Base-by-base conservation (phyloP, 2,329 filamentous ascomycete species). In the Aspergillus terreus region DNA sequence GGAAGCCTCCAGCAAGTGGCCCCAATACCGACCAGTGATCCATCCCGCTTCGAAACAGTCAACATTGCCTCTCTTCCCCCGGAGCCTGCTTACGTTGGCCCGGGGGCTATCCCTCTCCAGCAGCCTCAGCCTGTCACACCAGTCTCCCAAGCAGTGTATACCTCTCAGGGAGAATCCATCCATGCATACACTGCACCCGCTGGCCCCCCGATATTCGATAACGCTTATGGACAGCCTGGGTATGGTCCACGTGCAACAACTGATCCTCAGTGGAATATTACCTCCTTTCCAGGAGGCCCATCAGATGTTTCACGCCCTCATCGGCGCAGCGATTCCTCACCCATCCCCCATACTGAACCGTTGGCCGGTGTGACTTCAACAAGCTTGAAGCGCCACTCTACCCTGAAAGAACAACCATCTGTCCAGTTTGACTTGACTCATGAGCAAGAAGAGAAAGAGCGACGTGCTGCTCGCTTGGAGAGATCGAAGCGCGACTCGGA, bases 41-140 rank as follows among this genome's bases (percentile, higher is more conserved):
- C 84, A 6, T 76, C 72, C 17, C 77, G 73, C 23, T 86, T 86
- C 58, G 85, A 89, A 57, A 81, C 78, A 45, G 73, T 70, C 23
- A 60, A 60, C 3, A 52, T 64, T 40, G 62, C 64, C 27, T 58
- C 67, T 4, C 60, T 59, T 15, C 55, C 50, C 25, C 47, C 44
- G 5, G 59, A 69, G 47, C 63, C 69, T 23, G 59, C 66, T 17
- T 50, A 68, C 7, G 61, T 72, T 38, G 78, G 82, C 40, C 81
- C 85, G 4, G 82, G 76, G 5, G 77, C 82, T 0, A 79, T 90
- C 30, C 84, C 85, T 10, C 77, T 96, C n/a, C 87, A 94, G 66
- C 90, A 95, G 61, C 92, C 92, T 2, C 86, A 91, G 60, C 92
- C 92, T 2, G 81, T 89, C 52, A 78, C 81, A 2, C 89, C 88